These are phyloP conservation scores for Tubosaeta sp. DNA, from an alignment of 768 basidiomycete genomes.

Conservation along the genomic window DNA sequence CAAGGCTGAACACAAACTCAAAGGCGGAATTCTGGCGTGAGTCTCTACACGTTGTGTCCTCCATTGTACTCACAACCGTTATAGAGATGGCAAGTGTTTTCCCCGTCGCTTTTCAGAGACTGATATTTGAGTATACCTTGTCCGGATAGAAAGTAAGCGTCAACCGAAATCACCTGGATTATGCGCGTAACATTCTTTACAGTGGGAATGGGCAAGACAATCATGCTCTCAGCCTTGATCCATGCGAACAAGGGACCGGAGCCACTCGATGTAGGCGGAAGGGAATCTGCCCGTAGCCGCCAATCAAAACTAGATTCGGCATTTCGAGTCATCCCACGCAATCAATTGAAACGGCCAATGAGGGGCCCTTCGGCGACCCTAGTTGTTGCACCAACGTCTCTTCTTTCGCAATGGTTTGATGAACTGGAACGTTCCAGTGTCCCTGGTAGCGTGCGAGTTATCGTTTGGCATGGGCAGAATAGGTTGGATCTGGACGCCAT, in stretches of 20 bases:
- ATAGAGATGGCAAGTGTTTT: slow-evolving; percentile 33
- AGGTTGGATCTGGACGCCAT: slow-evolving; percentile 66
- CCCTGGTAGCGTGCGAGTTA: slow-evolving; percentile 57
- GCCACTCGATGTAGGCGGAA: slow-evolving; percentile 26
- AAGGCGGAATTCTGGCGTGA: slow-evolving; percentile 89
- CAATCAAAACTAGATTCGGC: slow-evolving; percentile 61
- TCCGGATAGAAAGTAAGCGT: slow-evolving; percentile 46
- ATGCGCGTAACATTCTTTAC: slow-evolving; percentile 6
- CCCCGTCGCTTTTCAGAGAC: not conserved
- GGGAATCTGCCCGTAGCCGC: slow-evolving; percentile 38
- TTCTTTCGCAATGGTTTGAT: slow-evolving; percentile 90
- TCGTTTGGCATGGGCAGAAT: slow-evolving; percentile 89
- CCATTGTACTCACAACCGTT: slow-evolving; percentile 6
- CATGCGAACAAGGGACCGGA: slow-evolving; percentile 65
- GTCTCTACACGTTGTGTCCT: slow-evolving; percentile 25
- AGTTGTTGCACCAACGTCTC: slow-evolving; percentile 88
- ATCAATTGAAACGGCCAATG: slow-evolving; percentile 24
- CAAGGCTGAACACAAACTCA: slow-evolving; percentile 66
- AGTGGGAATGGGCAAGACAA: slow-evolving; percentile 98
- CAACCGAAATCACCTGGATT: not conserved
- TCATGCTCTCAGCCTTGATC: slow-evolving; percentile 88
- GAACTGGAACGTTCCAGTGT: slow-evolving; percentile 85
- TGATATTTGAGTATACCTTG: slow-evolving; percentile 6
- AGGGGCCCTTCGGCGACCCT: slow-evolving; percentile 62
- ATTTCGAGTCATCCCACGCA: slow-evolving; percentile 46